A percentile compares a stretch with the other conserved stretches of the same genome.
phyloP scores from a whole-genome alignment of 495 filamentous ascomycete genomes.

The Aspergillus nidulans region DNA sequence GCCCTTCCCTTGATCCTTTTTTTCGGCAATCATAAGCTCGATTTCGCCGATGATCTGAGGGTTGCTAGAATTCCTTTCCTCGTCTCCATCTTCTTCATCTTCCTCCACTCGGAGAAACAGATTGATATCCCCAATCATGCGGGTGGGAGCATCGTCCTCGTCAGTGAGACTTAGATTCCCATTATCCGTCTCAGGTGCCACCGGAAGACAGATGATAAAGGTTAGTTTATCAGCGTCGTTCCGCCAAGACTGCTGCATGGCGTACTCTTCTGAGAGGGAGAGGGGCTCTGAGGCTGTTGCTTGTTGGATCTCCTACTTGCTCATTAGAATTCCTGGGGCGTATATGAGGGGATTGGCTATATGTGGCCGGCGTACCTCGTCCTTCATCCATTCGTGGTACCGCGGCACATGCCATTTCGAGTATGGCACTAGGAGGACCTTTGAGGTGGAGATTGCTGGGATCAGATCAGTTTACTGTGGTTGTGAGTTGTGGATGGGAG shows the following conservation, averaged over 20 bases:
- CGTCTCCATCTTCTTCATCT: constrained; percentile 37
- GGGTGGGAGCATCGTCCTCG: constrained; percentile 45
- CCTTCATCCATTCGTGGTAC: constrained; percentile 91
- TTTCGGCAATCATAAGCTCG: constrained; percentile 81
- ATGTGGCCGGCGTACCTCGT: constrained; percentile 68
- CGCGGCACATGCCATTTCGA: constrained; percentile 71
- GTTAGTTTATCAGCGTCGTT: constrained; percentile 55
- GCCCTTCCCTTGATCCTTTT: constrained; percentile 54
- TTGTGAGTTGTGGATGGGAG: not conserved
- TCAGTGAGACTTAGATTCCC: constrained; percentile 16
- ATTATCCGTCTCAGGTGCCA: not conserved
- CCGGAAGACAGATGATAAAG: constrained; percentile 40
- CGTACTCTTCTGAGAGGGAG: constrained; percentile 72
- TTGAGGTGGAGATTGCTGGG: constrained; percentile 61
- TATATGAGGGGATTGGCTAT: no score
- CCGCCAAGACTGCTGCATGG: constrained; percentile 82
- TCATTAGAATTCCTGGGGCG: not conserved
- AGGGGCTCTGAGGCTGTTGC: constrained; percentile 81
- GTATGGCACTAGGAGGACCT: constrained; percentile 76
- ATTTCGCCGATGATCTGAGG: constrained; percentile 62
- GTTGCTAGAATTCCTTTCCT: constrained; percentile 25
- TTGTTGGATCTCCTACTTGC: constrained; percentile 64
- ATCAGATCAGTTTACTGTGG: not conserved
- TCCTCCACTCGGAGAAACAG: constrained; percentile 62
- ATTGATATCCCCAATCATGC: constrained; percentile 85